Base-by-base conservation (phyloP, 108 stramenopile species). In the Fistulifera solaris region DNA sequence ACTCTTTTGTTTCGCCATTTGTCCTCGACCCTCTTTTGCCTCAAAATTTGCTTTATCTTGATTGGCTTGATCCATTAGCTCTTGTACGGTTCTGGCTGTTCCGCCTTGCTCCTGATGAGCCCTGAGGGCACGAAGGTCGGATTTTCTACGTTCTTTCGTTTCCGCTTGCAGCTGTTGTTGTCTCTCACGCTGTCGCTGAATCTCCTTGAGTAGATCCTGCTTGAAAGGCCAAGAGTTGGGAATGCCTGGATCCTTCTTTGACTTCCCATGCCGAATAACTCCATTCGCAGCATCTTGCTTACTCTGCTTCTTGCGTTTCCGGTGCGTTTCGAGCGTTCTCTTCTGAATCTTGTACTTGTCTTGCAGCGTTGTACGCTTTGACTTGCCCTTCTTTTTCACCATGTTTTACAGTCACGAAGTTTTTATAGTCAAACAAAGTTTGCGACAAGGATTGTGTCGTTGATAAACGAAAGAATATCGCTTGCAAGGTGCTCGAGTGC, bases 171-270 rank as follows among this genome's bases (percentile, higher is more conserved):
- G 64, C 54, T 76, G 67, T 38, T 92, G 81, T 17, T 77, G 78
- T 28, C 83, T 70, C 52, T 95, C 95, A 48, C 92, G 82, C 15
- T 77, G 60, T 38, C 75, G 56, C 35, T 70, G 73, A 38, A 93
- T 89, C 41, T 88, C 84, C 61, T 90, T 86, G 16, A 96, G 56
- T 46, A 99, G 69, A 63, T 98, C 89, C 58, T 94, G 94, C 66
- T 98, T 98, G 76, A 97, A 98, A 4, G 99, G 99, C 89, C 95
- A 92, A 12, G 92, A 87, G 65, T 98, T 99, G 48, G 99, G 99
- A 64, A 99, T 98, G 14, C 97, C 96, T 0, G 95, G 96, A 70
- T 98, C 99, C 57, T 89, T 95, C 67, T 87, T 85, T 8, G 38
- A 38, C 59, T 85, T 81, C 42, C 76, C 63, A 27, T 71, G 71